Evolutionary conservation across 1,284 basidiomycete genomes (phyloP), one percentile per base, ranked within the genome.

Genomic region (Ustilago shanxiensis): DNA sequence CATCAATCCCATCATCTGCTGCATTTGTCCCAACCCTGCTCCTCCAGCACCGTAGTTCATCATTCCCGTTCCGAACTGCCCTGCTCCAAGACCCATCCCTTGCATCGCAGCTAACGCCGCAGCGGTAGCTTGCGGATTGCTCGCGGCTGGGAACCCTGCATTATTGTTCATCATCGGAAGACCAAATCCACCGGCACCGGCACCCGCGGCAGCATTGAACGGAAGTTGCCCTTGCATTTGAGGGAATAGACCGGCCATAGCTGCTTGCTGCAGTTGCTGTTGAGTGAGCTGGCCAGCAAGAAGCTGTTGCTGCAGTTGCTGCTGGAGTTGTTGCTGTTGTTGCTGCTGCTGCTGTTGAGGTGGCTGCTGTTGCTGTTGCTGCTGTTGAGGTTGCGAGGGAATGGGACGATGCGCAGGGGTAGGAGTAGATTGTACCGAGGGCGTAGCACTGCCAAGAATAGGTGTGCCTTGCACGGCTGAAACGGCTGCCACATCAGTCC

Each of bases 1-100:
- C 69, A 72, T 72, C 45, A 77, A 58, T 8, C 59, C 55, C 74
- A 77, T 77, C 74, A 76, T 76, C 60, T 76, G 73, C 58, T 71
- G 67, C 69, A 68, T 64, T 55, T 71, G 64, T n/a, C 41, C 31
- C 56, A 60, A 22, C 28, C 41, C 56, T 29, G 41, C 29, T 47
- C 47, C 47, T 26, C 47, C 47, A 49, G 60, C 63, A 35, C 54
- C 59, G 14, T 68, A 67, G 18, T 56, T 60, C 45, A 64, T 50
- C 65, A 52, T 57, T 22, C 29, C 56, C 3, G 33, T 49, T 8
- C 63, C 63, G 29, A 75, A 70, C 55, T 70, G 72, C 6, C 45
- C 61, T 11, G n/a, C 41, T 44, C 41, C 41, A 11, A 65, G 9
- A 6, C 72, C 72, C 63, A 75, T 71, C 1, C 54, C 51, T 29